These are phyloP conservation scores for Phragmites australis DNA, from an alignment of 176 grass and related monocot genomes.

Conservation along the genomic window DNA sequence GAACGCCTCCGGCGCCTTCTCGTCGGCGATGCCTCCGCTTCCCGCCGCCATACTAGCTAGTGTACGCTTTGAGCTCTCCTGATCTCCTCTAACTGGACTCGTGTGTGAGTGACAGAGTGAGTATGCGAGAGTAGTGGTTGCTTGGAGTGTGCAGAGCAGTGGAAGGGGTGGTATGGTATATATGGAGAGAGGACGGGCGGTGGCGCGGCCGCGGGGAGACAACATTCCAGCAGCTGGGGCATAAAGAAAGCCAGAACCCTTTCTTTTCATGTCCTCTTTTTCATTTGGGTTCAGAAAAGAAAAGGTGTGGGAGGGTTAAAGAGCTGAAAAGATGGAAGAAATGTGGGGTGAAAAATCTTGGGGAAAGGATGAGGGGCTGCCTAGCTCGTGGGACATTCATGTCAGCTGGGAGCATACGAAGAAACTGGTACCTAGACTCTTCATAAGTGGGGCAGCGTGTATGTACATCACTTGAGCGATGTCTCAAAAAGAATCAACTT, in stretches of 20 bases:
- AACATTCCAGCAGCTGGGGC: conserved; percentile 45
- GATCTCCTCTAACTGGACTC: background rate
- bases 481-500: background rate
- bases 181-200: conserved; percentile 31
- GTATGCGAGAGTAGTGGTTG: background rate
- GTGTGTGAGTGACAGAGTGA: background rate
- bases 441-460: background rate
- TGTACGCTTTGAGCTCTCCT: background rate
- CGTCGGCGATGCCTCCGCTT: conserved; percentile 49
- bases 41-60: conserved; percentile 35
- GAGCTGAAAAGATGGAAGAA: background rate
- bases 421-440: background rate
- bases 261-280: conserved; percentile 26
- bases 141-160: background rate
- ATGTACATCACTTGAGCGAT: conserved; percentile 21
- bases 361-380: background rate
- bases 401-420: background rate
- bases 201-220: conserved; percentile 26
- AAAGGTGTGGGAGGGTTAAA: background rate
- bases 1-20: conserved; percentile 62
- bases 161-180: background rate
- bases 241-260: conserved; percentile 44
- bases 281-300: background rate
- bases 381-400: background rate
- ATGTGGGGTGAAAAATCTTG: conserved; percentile 3